Evolutionary conservation across 139 green algal species (phyloP).

Genomic region (Tetradesmus obliquus): DNA sequence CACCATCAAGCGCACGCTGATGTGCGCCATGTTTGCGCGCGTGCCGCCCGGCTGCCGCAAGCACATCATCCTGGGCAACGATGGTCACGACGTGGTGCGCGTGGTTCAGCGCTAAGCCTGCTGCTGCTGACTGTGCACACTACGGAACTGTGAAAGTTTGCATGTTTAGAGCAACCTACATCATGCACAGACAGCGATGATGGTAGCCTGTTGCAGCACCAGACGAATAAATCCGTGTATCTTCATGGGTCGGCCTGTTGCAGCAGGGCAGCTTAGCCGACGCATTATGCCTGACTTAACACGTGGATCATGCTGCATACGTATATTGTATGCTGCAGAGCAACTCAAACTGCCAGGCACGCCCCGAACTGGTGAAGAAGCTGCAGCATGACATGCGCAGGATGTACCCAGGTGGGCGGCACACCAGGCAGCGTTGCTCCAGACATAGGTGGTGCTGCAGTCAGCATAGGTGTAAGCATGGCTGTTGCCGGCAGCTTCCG

Average conservation of each 20-base stretch:
- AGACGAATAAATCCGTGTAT: no score
- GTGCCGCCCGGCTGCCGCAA: conserved; percentile 26
- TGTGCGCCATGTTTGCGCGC: conserved; percentile 26
- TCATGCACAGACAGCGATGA: no score
- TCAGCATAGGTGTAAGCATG: no score
- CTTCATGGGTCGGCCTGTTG: no score
- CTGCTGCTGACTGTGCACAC: not conserved
- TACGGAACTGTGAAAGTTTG: no score
- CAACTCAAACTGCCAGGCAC: not conserved
- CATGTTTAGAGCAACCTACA: no score
- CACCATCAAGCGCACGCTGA: conserved; percentile 36
- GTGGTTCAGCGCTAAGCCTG: not conserved
- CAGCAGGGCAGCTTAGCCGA: no score
- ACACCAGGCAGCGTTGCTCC: not conserved
- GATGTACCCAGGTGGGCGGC: not conserved
- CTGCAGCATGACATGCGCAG: not conserved
- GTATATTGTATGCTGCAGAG: not conserved
- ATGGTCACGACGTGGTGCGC: conserved; percentile 15
- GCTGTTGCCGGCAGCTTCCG: no score
- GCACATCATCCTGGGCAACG: conserved; percentile 34
- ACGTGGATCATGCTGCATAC: no score
- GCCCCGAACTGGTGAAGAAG: not conserved
- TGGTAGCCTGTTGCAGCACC: no score
- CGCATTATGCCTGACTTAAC: no score
- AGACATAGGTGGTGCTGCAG: no score